These are phyloP conservation scores for Massarina eburnea DNA, from an alignment of 2,329 filamentous ascomycete species.

Conservation along the genomic window DNA sequence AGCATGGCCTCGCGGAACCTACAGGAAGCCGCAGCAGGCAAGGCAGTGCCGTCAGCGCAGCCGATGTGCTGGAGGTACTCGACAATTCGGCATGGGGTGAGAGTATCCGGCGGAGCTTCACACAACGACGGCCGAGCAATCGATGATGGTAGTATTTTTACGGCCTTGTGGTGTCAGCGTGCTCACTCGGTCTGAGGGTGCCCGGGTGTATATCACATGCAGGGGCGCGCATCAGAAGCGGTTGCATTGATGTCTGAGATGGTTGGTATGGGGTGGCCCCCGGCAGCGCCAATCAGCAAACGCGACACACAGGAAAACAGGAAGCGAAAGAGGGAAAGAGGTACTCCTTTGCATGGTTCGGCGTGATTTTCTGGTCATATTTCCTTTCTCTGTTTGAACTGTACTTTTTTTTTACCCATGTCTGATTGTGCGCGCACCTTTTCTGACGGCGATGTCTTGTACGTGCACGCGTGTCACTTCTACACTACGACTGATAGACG, in stretches of 20 bases:
- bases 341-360: conserved; percentile 1
- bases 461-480: background rate
- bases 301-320: conserved; percentile 2
- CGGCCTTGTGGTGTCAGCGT: background rate
- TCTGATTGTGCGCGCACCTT: conserved; percentile 3
- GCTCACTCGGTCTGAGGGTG: background rate
- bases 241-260: conserved; percentile 38
- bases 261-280: conserved; percentile 10
- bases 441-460: background rate
- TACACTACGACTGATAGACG: conserved; percentile 6
- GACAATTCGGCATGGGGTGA: conserved; percentile 92
- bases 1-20: conserved; percentile 24
- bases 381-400: conserved; percentile 1
- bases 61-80: conserved; percentile 79
- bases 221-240: conserved; percentile 21
- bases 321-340: conserved; percentile 5
- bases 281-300: conserved; percentile 9
- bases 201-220: conserved; percentile 4
- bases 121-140: conserved; percentile 54
- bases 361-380: conserved; percentile 4
- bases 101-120: conserved; percentile 86
- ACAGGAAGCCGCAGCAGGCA: conserved; percentile 62
- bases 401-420: conserved; percentile 6
- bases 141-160: conserved; percentile 12
- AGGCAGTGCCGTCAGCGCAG: conserved; percentile 70